Evolutionary conservation across 140 eudicot species (phyloP).

Genomic region (Anethum foeniculum): DNA sequence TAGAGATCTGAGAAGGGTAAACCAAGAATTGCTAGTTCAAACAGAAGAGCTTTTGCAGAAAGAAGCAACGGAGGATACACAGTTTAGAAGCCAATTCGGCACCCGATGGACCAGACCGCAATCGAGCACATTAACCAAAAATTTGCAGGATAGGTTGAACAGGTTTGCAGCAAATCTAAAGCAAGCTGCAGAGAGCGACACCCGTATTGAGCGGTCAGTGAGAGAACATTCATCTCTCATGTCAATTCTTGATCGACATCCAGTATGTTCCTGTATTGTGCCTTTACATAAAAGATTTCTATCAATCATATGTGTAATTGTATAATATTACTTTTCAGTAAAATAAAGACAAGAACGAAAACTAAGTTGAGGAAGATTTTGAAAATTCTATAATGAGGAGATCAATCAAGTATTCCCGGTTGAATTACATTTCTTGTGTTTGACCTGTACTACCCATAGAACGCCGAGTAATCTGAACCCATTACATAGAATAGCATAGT

Average conservation of each 20-base stretch:
- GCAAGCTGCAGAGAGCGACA: slow-evolving; percentile 96
- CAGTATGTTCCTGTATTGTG: slow-evolving; percentile 40
- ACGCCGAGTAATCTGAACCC: background rate
- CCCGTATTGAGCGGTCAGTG: slow-evolving; percentile 87
- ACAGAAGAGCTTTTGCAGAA: slow-evolving; percentile 90
- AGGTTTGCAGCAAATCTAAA: slow-evolving; percentile 89
- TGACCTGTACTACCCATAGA: background rate
- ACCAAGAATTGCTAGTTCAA: slow-evolving; percentile 73
- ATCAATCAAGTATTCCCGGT: background rate
- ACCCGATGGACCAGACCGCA: slow-evolving; percentile 97
- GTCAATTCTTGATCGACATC: slow-evolving; percentile 92
- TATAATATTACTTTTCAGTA: background rate
- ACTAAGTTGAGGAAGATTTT: background rate
- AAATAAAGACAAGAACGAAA: background rate
- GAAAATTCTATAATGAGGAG: background rate
- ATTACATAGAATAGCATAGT: background rate
- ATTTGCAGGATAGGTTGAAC: slow-evolving; percentile 80
- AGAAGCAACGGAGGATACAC: slow-evolving; percentile 92
- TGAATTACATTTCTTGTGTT: background rate
- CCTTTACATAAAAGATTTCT: background rate
- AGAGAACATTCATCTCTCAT: slow-evolving; percentile 75
- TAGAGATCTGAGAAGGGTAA: slow-evolving; percentile 76
- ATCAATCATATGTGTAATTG: background rate
- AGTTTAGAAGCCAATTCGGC: slow-evolving; percentile 91
- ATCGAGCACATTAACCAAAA: slow-evolving; percentile 80